Percentiles rank a stretch among this genome's conserved stretches.
phyloP scores from a whole-genome alignment of 495 filamentous ascomycete genomes.

The Penicillium paxilli region DNA sequence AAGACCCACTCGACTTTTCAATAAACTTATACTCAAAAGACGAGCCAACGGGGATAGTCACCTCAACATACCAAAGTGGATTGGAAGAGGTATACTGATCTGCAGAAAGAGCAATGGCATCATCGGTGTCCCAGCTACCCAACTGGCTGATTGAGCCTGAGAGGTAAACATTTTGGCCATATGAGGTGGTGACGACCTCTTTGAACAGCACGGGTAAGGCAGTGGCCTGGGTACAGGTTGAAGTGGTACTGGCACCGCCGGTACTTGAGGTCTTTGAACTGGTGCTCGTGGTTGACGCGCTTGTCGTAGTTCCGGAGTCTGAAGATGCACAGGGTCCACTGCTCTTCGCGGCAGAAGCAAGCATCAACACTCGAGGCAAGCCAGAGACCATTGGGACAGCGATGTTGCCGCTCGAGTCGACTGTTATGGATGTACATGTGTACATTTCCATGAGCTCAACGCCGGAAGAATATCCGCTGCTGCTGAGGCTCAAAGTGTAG shows the following conservation, averaged over 20 bases:
- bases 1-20: conserved; percentile 50
- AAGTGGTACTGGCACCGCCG: too few relatives aligned
- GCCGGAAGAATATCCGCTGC: conserved; percentile 28
- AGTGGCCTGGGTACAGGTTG: conserved; percentile 36
- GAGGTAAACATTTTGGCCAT: conserved; percentile 58
- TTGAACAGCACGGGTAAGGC: conserved; percentile 57
- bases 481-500: conserved; percentile 45
- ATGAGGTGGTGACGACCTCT: conserved; percentile 48
- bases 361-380: conserved; percentile 23
- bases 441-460: conserved; percentile 22
- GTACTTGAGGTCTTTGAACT: too few relatives aligned
- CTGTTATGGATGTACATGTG: conserved; percentile 27
- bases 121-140: conserved; percentile 52
- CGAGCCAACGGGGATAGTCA: conserved; percentile 50
- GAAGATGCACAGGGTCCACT: conserved; percentile 17
- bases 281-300: conserved; percentile 17
- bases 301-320: neutral
- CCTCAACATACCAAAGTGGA: conserved; percentile 53
- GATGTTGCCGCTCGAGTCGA: conserved; percentile 26
- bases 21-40: conserved; percentile 66
- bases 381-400: conserved; percentile 28
- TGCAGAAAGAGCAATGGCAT: conserved; percentile 52
- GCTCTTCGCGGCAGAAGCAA: conserved; percentile 13
- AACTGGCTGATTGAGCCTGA: conserved; percentile 52
- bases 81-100: conserved; percentile 51